Evolutionary conservation across 2,329 filamentous ascomycete species (phyloP).

Genomic region (Alternaria sp.): DNA sequence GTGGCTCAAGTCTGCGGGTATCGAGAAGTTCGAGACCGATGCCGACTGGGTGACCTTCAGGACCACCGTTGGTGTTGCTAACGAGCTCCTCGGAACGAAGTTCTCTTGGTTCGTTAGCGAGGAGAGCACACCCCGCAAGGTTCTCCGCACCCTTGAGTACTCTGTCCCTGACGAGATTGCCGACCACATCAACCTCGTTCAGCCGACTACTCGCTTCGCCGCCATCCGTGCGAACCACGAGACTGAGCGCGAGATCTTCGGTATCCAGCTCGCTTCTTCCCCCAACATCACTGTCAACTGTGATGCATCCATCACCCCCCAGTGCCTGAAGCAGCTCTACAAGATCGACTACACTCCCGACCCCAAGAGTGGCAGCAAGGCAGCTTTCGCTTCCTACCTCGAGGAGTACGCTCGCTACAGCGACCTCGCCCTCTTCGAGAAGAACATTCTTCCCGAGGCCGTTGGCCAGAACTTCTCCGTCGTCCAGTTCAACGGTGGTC

Average conservation of each 20-base stretch:
- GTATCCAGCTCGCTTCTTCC: slow-evolving; percentile 21
- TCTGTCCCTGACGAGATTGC: slow-evolving; percentile 50
- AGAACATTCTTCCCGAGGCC: slow-evolving; percentile 44
- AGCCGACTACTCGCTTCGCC: slow-evolving; percentile 61
- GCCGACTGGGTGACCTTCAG: slow-evolving; percentile 46
- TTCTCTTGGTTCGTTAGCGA: slow-evolving; percentile 54
- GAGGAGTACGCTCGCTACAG: slow-evolving; percentile 58
- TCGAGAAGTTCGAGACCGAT: slow-evolving; percentile 48
- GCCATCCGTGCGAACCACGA: slow-evolving; percentile 27
- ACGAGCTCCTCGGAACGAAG: slow-evolving; percentile 55
- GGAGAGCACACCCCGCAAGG: slow-evolving; percentile 48
- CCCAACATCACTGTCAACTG: slow-evolving; percentile 25
- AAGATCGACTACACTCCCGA: slow-evolving; percentile 57
- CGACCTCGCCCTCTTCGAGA: slow-evolving; percentile 54
- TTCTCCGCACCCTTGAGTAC: slow-evolving; percentile 53
- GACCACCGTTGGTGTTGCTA: slow-evolving; percentile 50
- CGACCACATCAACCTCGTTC: slow-evolving; percentile 55
- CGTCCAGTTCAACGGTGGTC: slow-evolving; percentile 32
- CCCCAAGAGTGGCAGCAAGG: slow-evolving; percentile 54
- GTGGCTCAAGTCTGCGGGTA: slow-evolving; percentile 55
- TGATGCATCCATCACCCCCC: slow-evolving; percentile 50
- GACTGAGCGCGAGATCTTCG: slow-evolving; percentile 25
- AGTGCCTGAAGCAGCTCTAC: slow-evolving; percentile 59
- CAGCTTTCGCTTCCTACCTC: slow-evolving; percentile 61
- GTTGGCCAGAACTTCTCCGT: slow-evolving; percentile 55